phyloP scores from a whole-genome alignment of 148 eudicot species.

The Rhododendron simsii region DNA sequence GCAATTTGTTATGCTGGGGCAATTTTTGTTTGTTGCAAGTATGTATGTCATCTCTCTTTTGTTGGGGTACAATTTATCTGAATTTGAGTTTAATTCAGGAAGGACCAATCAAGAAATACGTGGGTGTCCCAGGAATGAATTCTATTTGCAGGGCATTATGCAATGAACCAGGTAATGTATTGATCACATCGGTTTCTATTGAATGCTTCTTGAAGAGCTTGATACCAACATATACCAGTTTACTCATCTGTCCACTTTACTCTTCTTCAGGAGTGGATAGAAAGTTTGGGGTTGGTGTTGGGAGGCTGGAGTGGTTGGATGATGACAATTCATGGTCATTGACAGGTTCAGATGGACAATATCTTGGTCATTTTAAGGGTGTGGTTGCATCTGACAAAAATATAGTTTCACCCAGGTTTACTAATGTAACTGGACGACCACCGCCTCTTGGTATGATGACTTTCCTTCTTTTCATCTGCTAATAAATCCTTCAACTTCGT shows the following conservation, averaged over 20 bases:
- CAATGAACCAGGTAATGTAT: conserved; percentile 57
- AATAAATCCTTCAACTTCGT: background rate
- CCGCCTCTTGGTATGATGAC: conserved; percentile 72
- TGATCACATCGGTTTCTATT: conserved; percentile 9
- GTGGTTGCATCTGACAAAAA: conserved; percentile 84
- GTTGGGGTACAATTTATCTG: background rate
- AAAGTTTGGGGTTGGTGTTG: conserved; percentile 72
- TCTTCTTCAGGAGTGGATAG: conserved; percentile 51
- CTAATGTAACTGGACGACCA: conserved; percentile 51
- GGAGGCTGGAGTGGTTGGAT: conserved; percentile 68
- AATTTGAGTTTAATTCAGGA: conserved; percentile 47
- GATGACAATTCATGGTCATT: conserved; percentile 63
- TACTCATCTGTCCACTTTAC: background rate
- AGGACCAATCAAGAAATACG: conserved; percentile 58
- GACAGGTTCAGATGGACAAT: conserved; percentile 57
- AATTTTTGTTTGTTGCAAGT: background rate
- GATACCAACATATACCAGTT: background rate
- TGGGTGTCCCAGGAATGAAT: conserved; percentile 95
- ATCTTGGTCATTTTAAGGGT: conserved; percentile 71
- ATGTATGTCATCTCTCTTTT: background rate
- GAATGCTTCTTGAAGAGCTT: background rate
- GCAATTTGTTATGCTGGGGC: background rate
- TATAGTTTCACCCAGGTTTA: conserved; percentile 56
- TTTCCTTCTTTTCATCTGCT: conserved; percentile 4
- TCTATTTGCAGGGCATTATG: conserved; percentile 78